A percentile compares a stretch with the other conserved stretches of the same genome.
Evolutionary conservation across 495 filamentous ascomycete species (phyloP).

Genomic region (Hyaloscypha finlandica): DNA sequence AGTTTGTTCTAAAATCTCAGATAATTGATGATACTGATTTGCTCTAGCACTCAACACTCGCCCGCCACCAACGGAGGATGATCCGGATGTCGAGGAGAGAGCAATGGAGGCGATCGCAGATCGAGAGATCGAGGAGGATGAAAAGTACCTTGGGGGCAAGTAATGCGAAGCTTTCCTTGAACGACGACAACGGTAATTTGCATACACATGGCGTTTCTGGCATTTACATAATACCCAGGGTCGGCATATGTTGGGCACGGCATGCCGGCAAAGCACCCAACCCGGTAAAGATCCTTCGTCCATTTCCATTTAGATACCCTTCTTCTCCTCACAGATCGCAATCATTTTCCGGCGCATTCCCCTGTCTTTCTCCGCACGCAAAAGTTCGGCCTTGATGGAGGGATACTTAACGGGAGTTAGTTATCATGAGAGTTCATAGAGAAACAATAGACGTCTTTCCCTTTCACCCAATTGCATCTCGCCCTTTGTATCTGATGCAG

Average conservation of each 20-base stretch:
- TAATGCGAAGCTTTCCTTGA: not conserved
- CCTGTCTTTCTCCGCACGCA: not conserved
- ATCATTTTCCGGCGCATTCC: conserved; percentile 1
- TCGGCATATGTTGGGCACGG: not conserved
- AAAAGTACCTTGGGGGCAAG: conserved; percentile 3
- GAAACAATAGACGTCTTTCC: not conserved
- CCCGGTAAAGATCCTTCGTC: not conserved
- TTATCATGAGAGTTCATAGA: conserved; percentile 2
- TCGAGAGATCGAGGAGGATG: conserved; percentile 16
- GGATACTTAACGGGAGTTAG: not conserved
- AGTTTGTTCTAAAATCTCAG: conserved; percentile 10
- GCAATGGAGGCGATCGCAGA: conserved; percentile 11
- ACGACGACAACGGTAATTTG: not conserved
- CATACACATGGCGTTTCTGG: not conserved
- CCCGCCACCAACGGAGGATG: conserved; percentile 28
- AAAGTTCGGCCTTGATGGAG: not conserved
- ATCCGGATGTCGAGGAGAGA: conserved; percentile 30
- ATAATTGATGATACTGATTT: conserved; percentile 3
- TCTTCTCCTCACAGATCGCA: not conserved
- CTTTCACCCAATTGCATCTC: not conserved
- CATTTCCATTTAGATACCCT: not conserved
- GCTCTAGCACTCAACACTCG: conserved; percentile 21
- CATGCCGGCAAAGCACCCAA: conserved; percentile 1
- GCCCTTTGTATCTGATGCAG: not conserved
- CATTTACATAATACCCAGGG: not conserved